These are phyloP conservation scores for Sanguinoderma infundibulare DNA, from an alignment of 1,284 basidiomycete genomes.

Conservation along the genomic window DNA sequence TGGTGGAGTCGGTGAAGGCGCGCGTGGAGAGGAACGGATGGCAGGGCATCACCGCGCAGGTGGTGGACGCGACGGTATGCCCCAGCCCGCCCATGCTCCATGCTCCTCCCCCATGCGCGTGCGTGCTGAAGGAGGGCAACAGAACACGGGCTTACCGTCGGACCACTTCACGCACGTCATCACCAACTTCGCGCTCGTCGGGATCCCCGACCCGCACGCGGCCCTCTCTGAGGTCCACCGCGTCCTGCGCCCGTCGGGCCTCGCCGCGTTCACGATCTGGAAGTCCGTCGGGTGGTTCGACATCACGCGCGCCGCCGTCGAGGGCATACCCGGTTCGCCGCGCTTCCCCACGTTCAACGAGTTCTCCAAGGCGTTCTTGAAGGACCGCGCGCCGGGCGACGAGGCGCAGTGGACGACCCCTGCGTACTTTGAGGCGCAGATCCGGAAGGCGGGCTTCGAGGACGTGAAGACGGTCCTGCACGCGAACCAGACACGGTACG, in stretches of 20 bases:
- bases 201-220: neutral
- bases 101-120: neutral
- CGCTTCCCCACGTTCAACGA: neutral
- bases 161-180: slow-evolving; percentile 13
- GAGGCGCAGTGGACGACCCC: neutral
- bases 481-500: neutral
- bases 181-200: slow-evolving; percentile 1
- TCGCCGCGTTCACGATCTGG: neutral
- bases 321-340: neutral
- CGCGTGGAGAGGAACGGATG: slow-evolving; percentile 10
- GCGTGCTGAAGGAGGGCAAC: neutral
- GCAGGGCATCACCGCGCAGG: neutral
- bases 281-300: slow-evolving; percentile 1
- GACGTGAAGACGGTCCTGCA: neutral
- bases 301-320: neutral
- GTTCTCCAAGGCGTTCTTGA: neutral
- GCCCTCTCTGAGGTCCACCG: neutral
- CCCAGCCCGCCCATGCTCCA: neutral
- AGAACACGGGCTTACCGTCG: slow-evolving; percentile 10
- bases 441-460: slow-evolving; percentile 1
- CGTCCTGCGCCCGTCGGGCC: slow-evolving; percentile 1
- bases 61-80: slow-evolving; percentile 12
- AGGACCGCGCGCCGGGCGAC: neutral
- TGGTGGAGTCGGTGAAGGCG: slow-evolving; percentile 9
- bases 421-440: neutral